Base-by-base conservation (phyloP, 2,329 filamentous ascomycete species). In the Metarhizium album region DNA sequence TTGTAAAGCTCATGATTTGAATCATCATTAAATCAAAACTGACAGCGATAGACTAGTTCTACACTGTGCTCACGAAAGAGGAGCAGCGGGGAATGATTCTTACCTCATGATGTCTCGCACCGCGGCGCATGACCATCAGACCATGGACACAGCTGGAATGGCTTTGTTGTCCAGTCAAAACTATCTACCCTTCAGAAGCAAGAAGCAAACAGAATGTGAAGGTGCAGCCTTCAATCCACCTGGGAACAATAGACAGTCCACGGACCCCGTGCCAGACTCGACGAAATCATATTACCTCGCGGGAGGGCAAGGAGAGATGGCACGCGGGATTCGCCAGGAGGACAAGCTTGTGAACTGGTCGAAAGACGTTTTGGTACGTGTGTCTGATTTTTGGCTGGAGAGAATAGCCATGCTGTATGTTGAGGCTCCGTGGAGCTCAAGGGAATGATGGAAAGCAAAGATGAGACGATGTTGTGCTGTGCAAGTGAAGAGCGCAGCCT, bases 11-110 rank as follows among this genome's bases (percentile, higher is more conserved):
- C 66, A 52, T 63, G 59, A 54, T 60, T 60, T 57, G 55, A 70
- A 66, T 73, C 71, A 71, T 73, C 71, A 70, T 57, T 42, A 49
- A 50, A 53, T 22, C 43, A 24, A 48, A 18, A 46, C 29, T 42
- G 38, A 35, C 33, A 46, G 38, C 35, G 22, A 38, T 42, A 40
- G 7, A 37, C 16, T 22, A 20, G 33, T 14, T 11, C 22, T 23
- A 3, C n/a, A 35, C 14, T 46, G 14, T 22, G 11, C 14, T 18
- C 29, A 18, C n/a, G 18, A 27, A 20, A 3, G 22, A 45, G 24
- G 23, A 31, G n/a, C 23, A 40, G 35, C 6, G 42, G 48, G 46
- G 14, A 7, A 20, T 37, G 8, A 40, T 20, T 38, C 43, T 51
- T 35, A 47, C 45, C 18, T 37, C n/a, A 35, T 16, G 23, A 6